Evolutionary conservation across 129 eudicot species (phyloP), one percentile per base, ranked within the genome.

Genomic region (Ambrosia trifida): DNA sequence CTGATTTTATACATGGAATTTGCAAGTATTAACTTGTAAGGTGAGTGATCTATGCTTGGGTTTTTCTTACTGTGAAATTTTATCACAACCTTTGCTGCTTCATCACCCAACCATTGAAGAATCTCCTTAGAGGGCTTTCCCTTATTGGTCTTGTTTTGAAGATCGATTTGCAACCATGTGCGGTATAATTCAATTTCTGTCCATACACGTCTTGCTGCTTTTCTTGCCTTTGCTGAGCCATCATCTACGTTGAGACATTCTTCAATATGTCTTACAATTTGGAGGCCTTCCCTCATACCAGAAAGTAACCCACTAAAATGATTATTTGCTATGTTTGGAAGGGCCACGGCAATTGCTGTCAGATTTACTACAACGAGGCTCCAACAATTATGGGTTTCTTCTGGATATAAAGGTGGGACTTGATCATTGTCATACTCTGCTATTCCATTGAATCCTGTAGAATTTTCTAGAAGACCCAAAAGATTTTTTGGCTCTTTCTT

Each of bases 371-470:
- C 3, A 4, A 52, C 58, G 5, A 52, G 58, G 28, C 58, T 52
- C 88, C 82, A 57, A 57, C 64, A 57, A 57, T 57, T 24, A 2
- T 30, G 38, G 16, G 17, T 11, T 28, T 57, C 38, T 10, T 57
- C 38, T 5, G 16, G 16, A 30, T 28, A 30, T 57, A 57, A 57
- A 24, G 38, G 66, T 60, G 44, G 66, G 7, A 30, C 44, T 31
- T 60, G 44, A 9, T 60, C 18, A 32, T 60, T 31, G 44, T 60
- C 44, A 12, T 12, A 31, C 11, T 60, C 66, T 60, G 4, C 1
- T 31, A 60, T 10, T 60, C 66, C 66, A 31, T 60, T 14, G 40
- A 60, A 60, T 60, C 66, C 66, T 60, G 9, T 60, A 60, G 66
- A 60, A 31, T 31, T 60, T n/a, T 60, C n/a, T 14, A 60, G 43